Evolutionary conservation across 2,329 filamentous ascomycete species (phyloP).

Genomic region (Metarhizium guizhouense): DNA sequence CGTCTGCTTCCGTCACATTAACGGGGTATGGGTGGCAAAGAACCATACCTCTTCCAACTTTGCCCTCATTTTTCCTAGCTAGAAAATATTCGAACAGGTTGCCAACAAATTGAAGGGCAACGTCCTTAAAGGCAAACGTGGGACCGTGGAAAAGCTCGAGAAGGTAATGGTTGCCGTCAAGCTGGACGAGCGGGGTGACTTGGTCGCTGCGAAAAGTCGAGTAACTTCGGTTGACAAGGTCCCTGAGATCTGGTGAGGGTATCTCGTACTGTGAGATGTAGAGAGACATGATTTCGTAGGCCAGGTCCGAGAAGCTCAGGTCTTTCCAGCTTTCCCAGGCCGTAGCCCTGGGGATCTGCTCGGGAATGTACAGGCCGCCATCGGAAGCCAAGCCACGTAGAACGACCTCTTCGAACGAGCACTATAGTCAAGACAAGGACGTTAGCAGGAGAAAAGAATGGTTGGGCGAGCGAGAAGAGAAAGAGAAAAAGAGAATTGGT

Average conservation of each 20-base stretch:
- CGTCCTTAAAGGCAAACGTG: constrained; percentile 93
- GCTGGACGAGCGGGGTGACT: constrained; percentile 69
- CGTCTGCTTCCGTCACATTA: background rate
- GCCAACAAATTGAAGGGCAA: constrained; percentile 91
- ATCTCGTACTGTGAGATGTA: constrained; percentile 84
- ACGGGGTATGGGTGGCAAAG: background rate
- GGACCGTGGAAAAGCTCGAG: constrained; percentile 96
- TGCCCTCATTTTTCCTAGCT: constrained; percentile 61
- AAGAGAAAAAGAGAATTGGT: background rate
- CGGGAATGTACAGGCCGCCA: constrained; percentile 82
- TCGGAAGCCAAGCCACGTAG: constrained; percentile 82
- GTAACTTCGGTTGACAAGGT: constrained; percentile 78
- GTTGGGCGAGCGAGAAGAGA: background rate
- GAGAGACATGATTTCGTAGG: constrained; percentile 74
- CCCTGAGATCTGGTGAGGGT: constrained; percentile 67
- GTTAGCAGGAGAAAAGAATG: background rate
- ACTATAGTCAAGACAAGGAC: constrained; percentile 32
- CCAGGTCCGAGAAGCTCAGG: constrained; percentile 71
- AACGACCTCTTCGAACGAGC: constrained; percentile 86
- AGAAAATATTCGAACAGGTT: constrained; percentile 92
- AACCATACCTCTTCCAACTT: constrained; percentile 44
- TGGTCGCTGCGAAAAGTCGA: constrained; percentile 76
- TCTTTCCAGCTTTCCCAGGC: constrained; percentile 55
- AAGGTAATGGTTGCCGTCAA: constrained; percentile 69
- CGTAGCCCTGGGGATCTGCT: constrained; percentile 54